Evolutionary conservation across 2,329 filamentous ascomycete species (phyloP).

Genomic region (Alternaria novae-zelandiae): DNA sequence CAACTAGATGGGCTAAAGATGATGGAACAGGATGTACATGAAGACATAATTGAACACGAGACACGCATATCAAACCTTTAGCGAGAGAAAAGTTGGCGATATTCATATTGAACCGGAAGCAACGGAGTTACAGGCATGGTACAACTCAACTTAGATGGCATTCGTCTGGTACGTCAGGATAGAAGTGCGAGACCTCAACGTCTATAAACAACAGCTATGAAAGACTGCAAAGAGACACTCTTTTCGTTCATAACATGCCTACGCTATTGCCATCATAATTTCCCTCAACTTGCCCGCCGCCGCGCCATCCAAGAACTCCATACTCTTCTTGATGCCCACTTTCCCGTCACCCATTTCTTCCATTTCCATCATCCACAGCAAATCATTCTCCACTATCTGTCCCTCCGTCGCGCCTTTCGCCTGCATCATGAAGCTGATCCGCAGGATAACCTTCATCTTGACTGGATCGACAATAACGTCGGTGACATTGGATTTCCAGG

Average conservation of each 20-base stretch:
- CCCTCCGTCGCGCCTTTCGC: conserved; percentile 14
- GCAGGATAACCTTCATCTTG: conserved; percentile 25
- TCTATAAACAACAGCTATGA: not conserved
- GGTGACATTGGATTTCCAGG: conserved; percentile 27
- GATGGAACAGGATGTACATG: not conserved
- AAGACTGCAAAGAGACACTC: not conserved
- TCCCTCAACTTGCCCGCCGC: conserved; percentile 27
- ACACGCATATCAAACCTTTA: not conserved
- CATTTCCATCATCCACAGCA: conserved; percentile 43
- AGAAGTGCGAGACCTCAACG: conserved; percentile 9
- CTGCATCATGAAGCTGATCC: conserved; percentile 35
- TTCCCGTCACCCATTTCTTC: conserved; percentile 6
- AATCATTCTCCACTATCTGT: conserved; percentile 36
- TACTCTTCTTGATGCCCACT: conserved; percentile 29
- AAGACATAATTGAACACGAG: not conserved
- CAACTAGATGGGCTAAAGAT: not conserved
- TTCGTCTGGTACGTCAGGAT: not conserved
- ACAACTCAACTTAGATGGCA: not conserved
- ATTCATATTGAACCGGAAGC: not conserved
- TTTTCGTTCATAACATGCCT: not conserved
- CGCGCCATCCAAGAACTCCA: conserved; percentile 43
- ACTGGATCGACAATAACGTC: conserved; percentile 36
- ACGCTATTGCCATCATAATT: conserved; percentile 14
- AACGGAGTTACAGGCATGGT: not conserved
- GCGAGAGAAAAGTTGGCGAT: not conserved